Conservation (phyloP, 164 flowering plant species). For the Warburgia ugandensis region DNA sequence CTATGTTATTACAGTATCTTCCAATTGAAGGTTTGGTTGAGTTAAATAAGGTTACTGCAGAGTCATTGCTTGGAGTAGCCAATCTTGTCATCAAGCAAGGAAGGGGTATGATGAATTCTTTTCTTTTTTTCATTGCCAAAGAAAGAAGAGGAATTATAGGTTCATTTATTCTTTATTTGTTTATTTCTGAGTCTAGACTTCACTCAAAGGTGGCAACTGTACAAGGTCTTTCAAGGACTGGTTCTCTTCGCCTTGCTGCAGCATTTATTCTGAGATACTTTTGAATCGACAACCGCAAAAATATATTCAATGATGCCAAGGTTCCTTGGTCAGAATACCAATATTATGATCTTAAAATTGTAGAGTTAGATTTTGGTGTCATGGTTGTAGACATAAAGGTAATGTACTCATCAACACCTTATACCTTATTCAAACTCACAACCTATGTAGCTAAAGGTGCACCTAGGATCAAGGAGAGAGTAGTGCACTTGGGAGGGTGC, state of each 20-base stretch:
- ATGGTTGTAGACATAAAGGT: conserved; percentile 96
- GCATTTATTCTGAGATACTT: conserved; percentile 83
- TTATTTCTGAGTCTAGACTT: no score
- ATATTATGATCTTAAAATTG: conserved; percentile 90
- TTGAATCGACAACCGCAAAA: conserved; percentile 87
- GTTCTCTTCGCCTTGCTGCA: conserved; percentile 95
- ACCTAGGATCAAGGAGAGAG: no score
- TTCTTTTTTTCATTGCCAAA: no score
- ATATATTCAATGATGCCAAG: conserved; percentile 93
- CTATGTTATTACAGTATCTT: conserved; percentile 57
- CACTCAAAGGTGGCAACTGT: no score
- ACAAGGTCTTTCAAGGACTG: conserved; percentile 99
- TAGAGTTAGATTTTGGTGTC: conserved; percentile 95
- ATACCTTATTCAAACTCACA: no score
- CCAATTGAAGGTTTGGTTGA: conserved; percentile 99
- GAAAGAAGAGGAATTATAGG: no score
- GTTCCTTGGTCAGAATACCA: conserved; percentile 98
- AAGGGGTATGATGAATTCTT: conserved; percentile 54
- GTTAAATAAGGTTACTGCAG: conserved; percentile 88
- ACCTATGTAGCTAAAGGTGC: no score
- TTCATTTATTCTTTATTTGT: no score
- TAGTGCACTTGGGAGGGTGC: no score
- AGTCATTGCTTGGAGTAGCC: conserved; percentile 82
- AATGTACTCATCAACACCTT: conserved; percentile 3
- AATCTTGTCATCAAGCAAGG: conserved; percentile 65